phyloP scores from a whole-genome alignment of 441 rosid species.

The Adansonia madagascariensis region DNA sequence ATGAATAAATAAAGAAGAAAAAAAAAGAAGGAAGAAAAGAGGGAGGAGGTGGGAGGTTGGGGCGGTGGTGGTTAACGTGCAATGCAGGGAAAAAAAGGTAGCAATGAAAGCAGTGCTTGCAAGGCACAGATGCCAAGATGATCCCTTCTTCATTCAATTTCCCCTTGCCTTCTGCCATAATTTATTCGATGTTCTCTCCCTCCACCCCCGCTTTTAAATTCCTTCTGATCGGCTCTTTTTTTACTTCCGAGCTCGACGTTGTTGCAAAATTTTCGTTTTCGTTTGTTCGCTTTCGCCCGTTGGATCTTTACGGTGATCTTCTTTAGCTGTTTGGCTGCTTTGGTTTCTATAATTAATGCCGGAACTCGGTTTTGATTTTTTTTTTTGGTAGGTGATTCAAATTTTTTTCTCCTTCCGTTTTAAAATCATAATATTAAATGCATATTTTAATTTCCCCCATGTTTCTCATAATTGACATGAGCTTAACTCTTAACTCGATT shows the following conservation, averaged over 20 bases:
- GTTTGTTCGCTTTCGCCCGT: neutral
- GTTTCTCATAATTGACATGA: constrained; percentile 28
- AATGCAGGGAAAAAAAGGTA: constrained; percentile 19
- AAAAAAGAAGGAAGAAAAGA: neutral
- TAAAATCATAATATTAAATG: constrained; percentile 24
- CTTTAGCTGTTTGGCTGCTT: neutral
- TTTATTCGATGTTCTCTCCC: constrained; percentile 50
- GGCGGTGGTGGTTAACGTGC: constrained; percentile 16
- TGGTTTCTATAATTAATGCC: constrained; percentile 19
- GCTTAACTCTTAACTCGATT: constrained; percentile 19
- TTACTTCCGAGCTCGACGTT: neutral
- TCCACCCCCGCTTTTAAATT: constrained; percentile 37
- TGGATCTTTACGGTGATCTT: constrained; percentile 21
- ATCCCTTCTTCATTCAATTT: constrained; percentile 50
- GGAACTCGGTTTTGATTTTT: neutral
- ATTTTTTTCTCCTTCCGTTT: neutral
- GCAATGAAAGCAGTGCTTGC: constrained; percentile 51
- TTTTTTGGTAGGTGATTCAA: neutral
- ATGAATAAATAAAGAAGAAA: neutral
- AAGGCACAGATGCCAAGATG: constrained; percentile 58
- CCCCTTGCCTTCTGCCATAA: constrained; percentile 68
- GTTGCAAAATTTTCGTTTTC: constrained; percentile 24
- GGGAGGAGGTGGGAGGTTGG: neutral
- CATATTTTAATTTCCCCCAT: constrained; percentile 2
- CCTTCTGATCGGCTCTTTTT: constrained; percentile 13